These are phyloP conservation scores for Coemansia sp. DNA, from an alignment of 192 early-diverging fungal species.

Conservation along the genomic window DNA sequence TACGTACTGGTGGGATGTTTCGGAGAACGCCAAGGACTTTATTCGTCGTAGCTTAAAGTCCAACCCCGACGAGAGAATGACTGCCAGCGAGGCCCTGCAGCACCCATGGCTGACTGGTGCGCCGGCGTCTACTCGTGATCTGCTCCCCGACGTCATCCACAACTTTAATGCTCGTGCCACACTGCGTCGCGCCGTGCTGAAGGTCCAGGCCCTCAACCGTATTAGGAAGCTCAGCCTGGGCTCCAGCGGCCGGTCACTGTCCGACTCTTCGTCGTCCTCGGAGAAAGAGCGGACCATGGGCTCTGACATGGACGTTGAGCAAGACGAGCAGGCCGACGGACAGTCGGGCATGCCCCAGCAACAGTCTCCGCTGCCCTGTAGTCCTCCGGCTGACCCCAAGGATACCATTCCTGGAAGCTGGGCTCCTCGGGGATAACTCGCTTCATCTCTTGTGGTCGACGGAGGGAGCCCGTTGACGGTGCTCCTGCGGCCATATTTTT, in stretches of 20 bases:
- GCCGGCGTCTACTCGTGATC: slow-evolving; percentile 66
- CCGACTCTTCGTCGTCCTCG: neutral
- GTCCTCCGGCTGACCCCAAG: neutral
- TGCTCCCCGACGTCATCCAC: slow-evolving; percentile 78
- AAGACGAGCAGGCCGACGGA: neutral
- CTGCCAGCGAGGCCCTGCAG: slow-evolving; percentile 74
- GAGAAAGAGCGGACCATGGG: neutral
- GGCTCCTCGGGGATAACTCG: neutral
- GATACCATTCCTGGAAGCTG: slow-evolving; percentile 31
- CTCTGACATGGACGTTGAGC: neutral
- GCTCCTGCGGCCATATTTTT: neutral
- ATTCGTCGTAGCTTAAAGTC: slow-evolving; percentile 66
- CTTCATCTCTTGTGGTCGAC: neutral
- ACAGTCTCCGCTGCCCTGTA: neutral
- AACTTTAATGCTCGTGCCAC: slow-evolving; percentile 57
- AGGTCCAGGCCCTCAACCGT: slow-evolving; percentile 53
- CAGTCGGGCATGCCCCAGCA: neutral
- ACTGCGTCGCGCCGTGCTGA: slow-evolving; percentile 51
- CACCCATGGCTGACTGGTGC: slow-evolving; percentile 81
- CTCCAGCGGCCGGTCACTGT: neutral
- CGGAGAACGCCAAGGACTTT: slow-evolving; percentile 71
- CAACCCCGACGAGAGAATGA: slow-evolving; percentile 71
- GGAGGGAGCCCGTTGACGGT: neutral
- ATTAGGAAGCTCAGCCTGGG: slow-evolving; percentile 34
- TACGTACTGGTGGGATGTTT: slow-evolving; percentile 79